These are phyloP conservation scores for Vitis hybrid DNA, from an alignment of 177 flowering plant genomes.

Conservation along the genomic window DNA sequence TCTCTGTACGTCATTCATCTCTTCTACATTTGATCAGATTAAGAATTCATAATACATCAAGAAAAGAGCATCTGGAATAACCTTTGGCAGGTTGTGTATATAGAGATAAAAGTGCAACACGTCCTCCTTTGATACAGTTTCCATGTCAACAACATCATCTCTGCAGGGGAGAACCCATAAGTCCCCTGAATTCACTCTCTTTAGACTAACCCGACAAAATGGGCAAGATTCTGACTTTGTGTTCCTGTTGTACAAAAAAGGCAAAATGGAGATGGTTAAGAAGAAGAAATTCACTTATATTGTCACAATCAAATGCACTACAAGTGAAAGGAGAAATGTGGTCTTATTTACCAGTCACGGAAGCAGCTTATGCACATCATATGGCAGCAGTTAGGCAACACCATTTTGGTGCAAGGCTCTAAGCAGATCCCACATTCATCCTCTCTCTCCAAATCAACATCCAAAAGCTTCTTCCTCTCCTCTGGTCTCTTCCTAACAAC, in stretches of 20 bases:
- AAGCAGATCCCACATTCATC: conserved; percentile 53
- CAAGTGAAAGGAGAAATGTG: background rate
- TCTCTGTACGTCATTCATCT: conserved; percentile 12
- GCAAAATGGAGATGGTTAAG: background rate
- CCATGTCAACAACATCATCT: conserved; percentile 40
- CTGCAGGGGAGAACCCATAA: conserved; percentile 52
- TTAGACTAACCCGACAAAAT: conserved; percentile 58
- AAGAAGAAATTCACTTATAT: background rate
- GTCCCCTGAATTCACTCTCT: conserved; percentile 52
- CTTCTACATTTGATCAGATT: conserved; percentile 9
- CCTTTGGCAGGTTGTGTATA: conserved; percentile 35
- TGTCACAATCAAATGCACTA: background rate
- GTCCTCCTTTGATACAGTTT: conserved; percentile 34
- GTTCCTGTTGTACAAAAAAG: conserved; percentile 27
- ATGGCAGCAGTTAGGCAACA: conserved; percentile 49
- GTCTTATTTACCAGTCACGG: conserved; percentile 29
- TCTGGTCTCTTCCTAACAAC: conserved; percentile 14
- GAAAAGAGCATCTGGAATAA: conserved; percentile 39
- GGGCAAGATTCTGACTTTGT: conserved; percentile 55
- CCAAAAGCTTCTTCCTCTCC: conserved; percentile 14
- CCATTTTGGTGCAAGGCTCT: conserved; percentile 46
- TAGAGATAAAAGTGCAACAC: conserved; percentile 34
- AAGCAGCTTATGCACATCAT: conserved; percentile 48
- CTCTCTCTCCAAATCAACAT: conserved; percentile 30
- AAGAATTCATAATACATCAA: conserved; percentile 37